A percentile compares a stretch with the other conserved stretches of the same genome.
Conservation (phyloP, 148 eudicot genomes). For the Hydrangea macrophylla region DNA sequence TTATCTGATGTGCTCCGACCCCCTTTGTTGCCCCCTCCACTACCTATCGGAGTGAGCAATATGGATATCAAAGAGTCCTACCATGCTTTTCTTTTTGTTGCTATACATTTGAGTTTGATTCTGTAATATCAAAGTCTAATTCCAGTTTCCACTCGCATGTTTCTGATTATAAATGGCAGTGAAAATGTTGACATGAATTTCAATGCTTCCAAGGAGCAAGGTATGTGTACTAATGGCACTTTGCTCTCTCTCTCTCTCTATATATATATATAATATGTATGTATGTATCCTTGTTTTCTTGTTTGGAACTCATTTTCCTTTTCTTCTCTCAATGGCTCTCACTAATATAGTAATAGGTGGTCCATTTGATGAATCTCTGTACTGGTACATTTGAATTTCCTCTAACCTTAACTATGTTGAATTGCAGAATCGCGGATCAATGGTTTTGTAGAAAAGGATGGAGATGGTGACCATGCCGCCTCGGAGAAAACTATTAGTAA, state of each 20-base stretch:
- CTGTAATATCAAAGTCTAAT: neutral
- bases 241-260: neutral
- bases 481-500: slow-evolving; percentile 15
- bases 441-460: slow-evolving; percentile 7
- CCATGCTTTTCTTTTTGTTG: neutral
- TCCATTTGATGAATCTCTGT: neutral
- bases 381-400: too few species aligned
- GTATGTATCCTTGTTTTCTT: too few species aligned
- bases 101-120: neutral
- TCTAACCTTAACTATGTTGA: neutral
- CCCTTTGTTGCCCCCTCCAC: too few species aligned
- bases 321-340: too few species aligned
- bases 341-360: too few species aligned
- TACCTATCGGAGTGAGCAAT: neutral
- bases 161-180: slow-evolving; percentile 33
- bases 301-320: too few species aligned
- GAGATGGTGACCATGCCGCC: slow-evolving; percentile 1
- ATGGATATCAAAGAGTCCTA: neutral
- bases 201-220: slow-evolving; percentile 23
- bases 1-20: too few species aligned
- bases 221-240: slow-evolving; percentile 7
- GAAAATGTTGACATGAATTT: slow-evolving; percentile 16
- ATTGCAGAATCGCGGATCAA: slow-evolving; percentile 14
- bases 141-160: slow-evolving; percentile 6
- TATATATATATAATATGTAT: too few species aligned